Conservation (phyloP, 2,329 filamentous ascomycete genomes). For the Fusarium odoratissimum region DNA sequence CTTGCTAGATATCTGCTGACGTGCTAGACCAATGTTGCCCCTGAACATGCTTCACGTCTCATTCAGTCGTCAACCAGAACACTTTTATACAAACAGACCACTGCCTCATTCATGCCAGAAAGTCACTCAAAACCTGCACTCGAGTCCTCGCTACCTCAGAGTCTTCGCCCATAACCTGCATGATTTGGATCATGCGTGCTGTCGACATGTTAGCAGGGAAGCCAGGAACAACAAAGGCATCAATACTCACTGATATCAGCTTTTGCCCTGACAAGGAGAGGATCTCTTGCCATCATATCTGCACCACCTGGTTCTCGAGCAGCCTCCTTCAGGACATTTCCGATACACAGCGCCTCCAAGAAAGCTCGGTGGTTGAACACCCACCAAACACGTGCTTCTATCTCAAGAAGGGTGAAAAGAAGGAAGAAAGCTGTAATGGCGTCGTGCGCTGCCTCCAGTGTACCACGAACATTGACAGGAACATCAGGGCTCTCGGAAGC, state of each 20-base stretch:
- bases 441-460: constrained; percentile 80
- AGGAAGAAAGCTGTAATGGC: constrained; percentile 81
- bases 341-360: constrained; percentile 78
- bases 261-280: constrained; percentile 69
- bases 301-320: constrained; percentile 57
- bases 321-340: constrained; percentile 67
- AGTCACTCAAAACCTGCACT: constrained; percentile 68
- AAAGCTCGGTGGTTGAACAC: constrained; percentile 86
- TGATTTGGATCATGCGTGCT: constrained; percentile 73
- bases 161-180: constrained; percentile 69
- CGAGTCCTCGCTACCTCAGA: constrained; percentile 70
- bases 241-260: constrained; percentile 67
- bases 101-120: constrained; percentile 48
- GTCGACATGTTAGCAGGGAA: constrained; percentile 19
- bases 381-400: constrained; percentile 85
- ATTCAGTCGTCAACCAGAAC: constrained; percentile 18
- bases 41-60: constrained; percentile 1
- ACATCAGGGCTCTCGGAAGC: constrained; percentile 75
- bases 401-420: constrained; percentile 74
- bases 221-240: neutral
- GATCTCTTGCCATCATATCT: constrained; percentile 63
- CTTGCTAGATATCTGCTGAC: neutral
- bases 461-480: constrained; percentile 73
- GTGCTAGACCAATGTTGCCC: neutral
- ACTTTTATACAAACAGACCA: neutral